Evolutionary conservation across 352 stramenopile genomes (phyloP).

Genomic region (Pythium apleroticum): DNA sequence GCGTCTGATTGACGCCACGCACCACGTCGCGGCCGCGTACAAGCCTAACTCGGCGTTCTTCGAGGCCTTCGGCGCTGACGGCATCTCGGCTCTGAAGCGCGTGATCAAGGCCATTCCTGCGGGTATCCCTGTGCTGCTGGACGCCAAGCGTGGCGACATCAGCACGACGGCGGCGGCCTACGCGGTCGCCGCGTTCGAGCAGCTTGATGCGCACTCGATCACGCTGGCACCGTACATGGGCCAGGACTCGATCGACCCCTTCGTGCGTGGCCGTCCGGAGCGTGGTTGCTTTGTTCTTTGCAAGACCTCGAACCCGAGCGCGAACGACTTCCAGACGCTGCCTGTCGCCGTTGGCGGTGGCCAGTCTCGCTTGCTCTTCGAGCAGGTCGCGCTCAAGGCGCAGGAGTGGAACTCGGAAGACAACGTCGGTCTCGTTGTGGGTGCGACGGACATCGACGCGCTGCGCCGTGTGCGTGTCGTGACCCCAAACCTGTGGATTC

Average conservation of each 20-base stretch:
- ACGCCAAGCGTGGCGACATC: slow-evolving; percentile 99
- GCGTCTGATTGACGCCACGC: slow-evolving; percentile 94
- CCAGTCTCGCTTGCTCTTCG: slow-evolving; percentile 60
- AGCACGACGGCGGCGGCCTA: slow-evolving; percentile 97
- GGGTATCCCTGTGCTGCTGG: slow-evolving; percentile 96
- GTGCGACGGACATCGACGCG: slow-evolving; percentile 94
- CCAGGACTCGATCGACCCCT: slow-evolving; percentile 96
- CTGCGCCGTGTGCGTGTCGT: slow-evolving; percentile 85
- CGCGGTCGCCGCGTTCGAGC: slow-evolving; percentile 92
- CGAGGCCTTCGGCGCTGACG: slow-evolving; percentile 89
- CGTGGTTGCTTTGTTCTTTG: slow-evolving; percentile 97
- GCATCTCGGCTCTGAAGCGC: slow-evolving; percentile 86
- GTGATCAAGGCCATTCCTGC: slow-evolving; percentile 89
- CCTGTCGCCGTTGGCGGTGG: slow-evolving; percentile 29
- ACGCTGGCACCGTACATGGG: slow-evolving; percentile 99
- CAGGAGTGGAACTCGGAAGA: slow-evolving; percentile 89
- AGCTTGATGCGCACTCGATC: slow-evolving; percentile 93
- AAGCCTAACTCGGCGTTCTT: slow-evolving; percentile 99
- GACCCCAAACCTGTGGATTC: slow-evolving; percentile 94
- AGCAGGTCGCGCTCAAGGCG: slow-evolving; percentile 91
- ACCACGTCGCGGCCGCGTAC: slow-evolving; percentile 93
- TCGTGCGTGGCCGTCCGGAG: slow-evolving; percentile 87
- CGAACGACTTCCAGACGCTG: slow-evolving; percentile 95
- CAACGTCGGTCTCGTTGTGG: slow-evolving; percentile 96
- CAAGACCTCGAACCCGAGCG: slow-evolving; percentile 99